Conservation (phyloP, 768 basidiomycete species). For the Ephemerocybe angulata region DNA sequence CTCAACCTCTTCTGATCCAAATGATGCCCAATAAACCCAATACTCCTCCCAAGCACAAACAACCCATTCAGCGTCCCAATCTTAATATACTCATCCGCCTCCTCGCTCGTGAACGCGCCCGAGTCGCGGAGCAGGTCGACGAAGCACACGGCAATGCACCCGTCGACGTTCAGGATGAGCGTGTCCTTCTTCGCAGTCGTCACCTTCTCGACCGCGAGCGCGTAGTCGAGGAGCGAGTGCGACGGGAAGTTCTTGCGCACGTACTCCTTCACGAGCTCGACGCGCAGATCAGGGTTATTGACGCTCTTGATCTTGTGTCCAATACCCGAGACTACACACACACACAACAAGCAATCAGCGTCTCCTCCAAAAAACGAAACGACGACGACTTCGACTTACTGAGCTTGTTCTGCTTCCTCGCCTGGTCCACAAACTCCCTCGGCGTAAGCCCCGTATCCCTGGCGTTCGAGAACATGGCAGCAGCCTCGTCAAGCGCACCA, state of each 20-base stretch:
- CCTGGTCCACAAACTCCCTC: slow-evolving; percentile 95
- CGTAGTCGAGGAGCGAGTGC: slow-evolving; percentile 90
- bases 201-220: slow-evolving; percentile 95
- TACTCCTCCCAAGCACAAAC: slow-evolving; percentile 95
- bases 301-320: slow-evolving; percentile 99
- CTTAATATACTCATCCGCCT: slow-evolving; percentile 97
- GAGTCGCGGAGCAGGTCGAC: slow-evolving; percentile 89
- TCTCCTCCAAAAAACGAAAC: too few relatives aligned
- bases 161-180: slow-evolving; percentile 96
- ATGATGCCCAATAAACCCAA: slow-evolving; percentile 96
- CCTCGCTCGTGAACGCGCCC: slow-evolving; percentile 93
- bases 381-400: too few relatives aligned
- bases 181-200: slow-evolving; percentile 98
- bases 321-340: slow-evolving; percentile 79
- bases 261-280: slow-evolving; percentile 93
- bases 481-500: slow-evolving; percentile 97
- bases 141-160: slow-evolving; percentile 94
- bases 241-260: slow-evolving; percentile 95
- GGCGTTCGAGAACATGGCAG: slow-evolving; percentile 90
- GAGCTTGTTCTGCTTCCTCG: slow-evolving; percentile 90
- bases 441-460: slow-evolving; percentile 90
- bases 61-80: slow-evolving; percentile 94
- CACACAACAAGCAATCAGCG: too few relatives aligned
- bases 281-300: slow-evolving; percentile 91
- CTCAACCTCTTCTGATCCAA: slow-evolving; percentile 95